Base-by-base conservation (phyloP, 2,329 filamentous ascomycete species). In the Ceratocystis destructans region DNA sequence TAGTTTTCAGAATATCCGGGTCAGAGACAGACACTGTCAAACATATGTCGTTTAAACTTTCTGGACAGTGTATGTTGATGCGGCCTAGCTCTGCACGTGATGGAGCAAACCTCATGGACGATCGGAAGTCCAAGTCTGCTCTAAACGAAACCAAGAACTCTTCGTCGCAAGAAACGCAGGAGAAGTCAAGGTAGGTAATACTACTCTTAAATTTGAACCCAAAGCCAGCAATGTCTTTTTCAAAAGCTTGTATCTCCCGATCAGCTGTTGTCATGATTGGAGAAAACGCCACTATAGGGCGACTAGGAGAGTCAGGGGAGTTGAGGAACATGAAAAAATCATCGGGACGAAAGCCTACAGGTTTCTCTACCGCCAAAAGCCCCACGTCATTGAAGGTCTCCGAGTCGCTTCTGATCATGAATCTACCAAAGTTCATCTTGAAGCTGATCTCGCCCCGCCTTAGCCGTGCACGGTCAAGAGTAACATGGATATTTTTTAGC, bases 151-250 rank as follows among this genome's bases (percentile, higher is more conserved):
- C 48, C 22, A 66, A 48, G 37, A 66, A 59, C 25, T 55, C 33
- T 8, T 62, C 61, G 3, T 41, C 61, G 3, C 44, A 44, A 28
- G 46, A 62, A 48, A 31, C 22, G 37, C 65, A 66, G 15, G 65
- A 66, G 46, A 66, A 66, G 22, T 66, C 65, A 37, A 63, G 41
- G 44, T 57, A 66, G 3, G 61, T 66, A 17, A 37, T 66, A 22
- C 46, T 59, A 20, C 12, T 57, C 37, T 46, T 44, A n/a, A 53
- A 66, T 15, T 33, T 48, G 31, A 61, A 64, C 12, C 48, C 31
- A 3, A 63, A 22, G 2, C n/a, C 22, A 4, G 10, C 53, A n/a
- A 64, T 31, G 6, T 46, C 5, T 5, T n/a, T 10, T 33, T 66
- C 65, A 50, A 66, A 66, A 17, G n/a, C 45, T 10, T n/a, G 37